These are phyloP conservation scores for Solanum medicagineum DNA, from an alignment of 257 asterid genomes.

Conservation along the genomic window DNA sequence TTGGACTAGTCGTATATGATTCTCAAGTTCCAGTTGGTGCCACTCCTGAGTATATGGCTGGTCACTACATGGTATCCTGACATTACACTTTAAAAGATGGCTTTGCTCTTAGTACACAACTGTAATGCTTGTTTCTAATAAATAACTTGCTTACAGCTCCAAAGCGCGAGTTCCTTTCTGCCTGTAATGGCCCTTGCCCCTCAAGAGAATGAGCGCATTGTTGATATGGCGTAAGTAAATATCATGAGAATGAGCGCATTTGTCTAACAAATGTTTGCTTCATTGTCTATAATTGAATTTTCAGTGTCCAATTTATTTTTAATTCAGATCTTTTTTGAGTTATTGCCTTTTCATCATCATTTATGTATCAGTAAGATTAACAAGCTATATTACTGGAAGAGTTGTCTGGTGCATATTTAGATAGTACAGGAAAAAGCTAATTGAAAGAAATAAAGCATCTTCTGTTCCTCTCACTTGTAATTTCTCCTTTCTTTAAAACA, in stretches of 20 bases:
- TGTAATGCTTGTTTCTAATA: constrained; percentile 12
- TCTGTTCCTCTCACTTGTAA: background rate
- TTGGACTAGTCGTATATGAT: constrained; percentile 88
- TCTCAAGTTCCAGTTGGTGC: constrained; percentile 98
- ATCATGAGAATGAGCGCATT: constrained; percentile 64
- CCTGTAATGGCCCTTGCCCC: constrained; percentile 99
- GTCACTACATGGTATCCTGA: constrained; percentile 77
- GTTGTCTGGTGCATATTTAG: background rate
- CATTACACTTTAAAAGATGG: background rate
- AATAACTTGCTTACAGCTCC: constrained; percentile 43
- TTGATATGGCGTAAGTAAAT: constrained; percentile 87
- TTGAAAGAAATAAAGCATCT: background rate
- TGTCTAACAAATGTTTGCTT: background rate
- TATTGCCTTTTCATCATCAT: background rate
- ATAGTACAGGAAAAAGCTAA: background rate
- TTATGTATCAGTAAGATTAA: background rate
- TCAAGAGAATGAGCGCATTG: constrained; percentile 82
- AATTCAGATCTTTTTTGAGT: background rate
- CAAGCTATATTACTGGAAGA: background rate
- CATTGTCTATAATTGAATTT: background rate
- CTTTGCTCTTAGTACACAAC: background rate
- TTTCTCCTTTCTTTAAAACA: background rate
- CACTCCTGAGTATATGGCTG: constrained; percentile 98
- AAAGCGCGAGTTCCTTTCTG: constrained; percentile 89
- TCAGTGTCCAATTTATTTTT: background rate